Evolutionary conservation across 805 yeast species (phyloP).

Genomic region (Lipomyces yamadae): DNA sequence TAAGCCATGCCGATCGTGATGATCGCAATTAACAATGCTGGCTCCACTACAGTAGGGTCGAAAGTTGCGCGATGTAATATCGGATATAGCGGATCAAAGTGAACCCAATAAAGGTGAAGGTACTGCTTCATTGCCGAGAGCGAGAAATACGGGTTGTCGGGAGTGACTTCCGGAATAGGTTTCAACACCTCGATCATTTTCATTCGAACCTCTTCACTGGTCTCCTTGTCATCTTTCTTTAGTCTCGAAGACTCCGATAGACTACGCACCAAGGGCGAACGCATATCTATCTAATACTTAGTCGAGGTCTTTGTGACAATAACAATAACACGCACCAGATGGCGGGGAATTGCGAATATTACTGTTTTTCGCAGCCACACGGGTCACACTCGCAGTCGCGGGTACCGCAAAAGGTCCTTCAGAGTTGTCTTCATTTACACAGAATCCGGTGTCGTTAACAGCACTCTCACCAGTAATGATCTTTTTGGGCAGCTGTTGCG

Average conservation of each 20-base stretch:
- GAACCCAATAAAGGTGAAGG: slow-evolving; percentile 47
- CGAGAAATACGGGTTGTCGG: slow-evolving; percentile 33
- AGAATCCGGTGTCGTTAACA: not conserved
- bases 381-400: slow-evolving; percentile 6
- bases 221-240: slow-evolving; percentile 14
- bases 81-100: slow-evolving; percentile 49
- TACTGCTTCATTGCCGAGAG: slow-evolving; percentile 37
- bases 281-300: slow-evolving; percentile 4
- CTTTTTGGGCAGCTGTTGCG: not conserved
- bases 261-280: slow-evolving; percentile 9
- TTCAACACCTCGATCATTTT: slow-evolving; percentile 33
- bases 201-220: slow-evolving; percentile 18
- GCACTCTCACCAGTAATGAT: not conserved
- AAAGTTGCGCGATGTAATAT: slow-evolving; percentile 50
- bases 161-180: slow-evolving; percentile 35
- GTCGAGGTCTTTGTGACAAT: too few relatives aligned
- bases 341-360: slow-evolving; percentile 19
- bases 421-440: not conserved
- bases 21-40: slow-evolving; percentile 41
- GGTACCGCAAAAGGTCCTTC: not conserved
- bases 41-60: slow-evolving; percentile 37
- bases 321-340: slow-evolving; percentile 14
- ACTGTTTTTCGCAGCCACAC: slow-evolving; percentile 17
- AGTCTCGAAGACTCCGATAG: not conserved
- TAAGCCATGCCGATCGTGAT: slow-evolving; percentile 45